Evolutionary conservation across 208 protist species (phyloP), one percentile per base, ranked within the genome.

Genomic region (Porcisia deanei): DNA sequence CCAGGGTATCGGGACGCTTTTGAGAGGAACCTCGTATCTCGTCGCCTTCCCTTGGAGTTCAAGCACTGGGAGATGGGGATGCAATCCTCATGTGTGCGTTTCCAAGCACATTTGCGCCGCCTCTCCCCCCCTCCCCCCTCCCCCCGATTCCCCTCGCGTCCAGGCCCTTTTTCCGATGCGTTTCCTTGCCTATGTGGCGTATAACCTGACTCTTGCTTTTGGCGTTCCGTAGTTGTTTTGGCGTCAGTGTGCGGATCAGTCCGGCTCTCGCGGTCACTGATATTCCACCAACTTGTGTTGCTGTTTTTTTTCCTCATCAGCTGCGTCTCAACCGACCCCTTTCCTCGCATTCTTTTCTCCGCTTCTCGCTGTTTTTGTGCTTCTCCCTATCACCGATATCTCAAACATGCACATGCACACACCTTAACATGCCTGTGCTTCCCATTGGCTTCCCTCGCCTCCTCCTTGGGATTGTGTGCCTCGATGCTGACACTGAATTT

Each of bases 241-340:
- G 16, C 79, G n/a, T 41, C 49, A 66, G 41, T n/a, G 37, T 73
- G n/a, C 20, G 25, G 34, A 30, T 73, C 9, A 6, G 49, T 57
- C 39, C 47, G 5, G 12, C 52, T 60, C 4, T 73, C 37, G 20
- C 20, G 18, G 37, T 64, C 30, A 18, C 69, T 39, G 22, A 45
- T 25, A 14, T 25, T 22, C 43, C 57, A 69, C 55, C n/a, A 22
- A 64, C 10, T 58, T 34, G 20, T 37, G 59, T 30, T 39, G 41
- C 30, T 64, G 37, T 54, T 53, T 43, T 72, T 25, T 55, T 58
- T 78, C 74, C 59, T 81, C 66, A 73, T 65, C 73, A 30, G 80
- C 43, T 39, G 69, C 39, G 18, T 47, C 14, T 0, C 25, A 25
- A 78, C 20, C 43, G 47, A 70, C 20, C 69, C 47, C 39, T 64